Conservation (phyloP, 768 basidiomycete species). For the Mycena vulgaris region DNA sequence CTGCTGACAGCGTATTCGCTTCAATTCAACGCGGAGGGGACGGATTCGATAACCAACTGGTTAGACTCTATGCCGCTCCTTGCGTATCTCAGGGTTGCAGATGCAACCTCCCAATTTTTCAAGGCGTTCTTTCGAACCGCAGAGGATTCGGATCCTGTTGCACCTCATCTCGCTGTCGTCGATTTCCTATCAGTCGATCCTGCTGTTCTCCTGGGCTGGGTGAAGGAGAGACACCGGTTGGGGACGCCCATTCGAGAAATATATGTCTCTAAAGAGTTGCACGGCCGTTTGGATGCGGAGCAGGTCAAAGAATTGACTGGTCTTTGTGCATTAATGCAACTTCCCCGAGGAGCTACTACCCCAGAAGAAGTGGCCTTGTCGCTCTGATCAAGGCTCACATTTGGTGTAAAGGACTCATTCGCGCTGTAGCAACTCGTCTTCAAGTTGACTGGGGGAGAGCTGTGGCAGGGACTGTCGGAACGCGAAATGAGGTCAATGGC, state of each 20-base stretch:
- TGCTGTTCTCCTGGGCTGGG: slow-evolving; percentile 52
- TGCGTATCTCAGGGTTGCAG: slow-evolving; percentile 52
- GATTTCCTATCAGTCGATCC: slow-evolving; percentile 60
- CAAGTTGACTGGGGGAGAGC: too few species aligned
- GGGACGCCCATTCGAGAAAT: slow-evolving; percentile 65
- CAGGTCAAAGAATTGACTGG: slow-evolving; percentile 48
- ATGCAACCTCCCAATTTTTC: slow-evolving; percentile 58
- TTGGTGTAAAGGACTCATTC: too few species aligned
- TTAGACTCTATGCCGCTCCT: slow-evolving; percentile 39
- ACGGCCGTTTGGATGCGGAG: slow-evolving; percentile 38
- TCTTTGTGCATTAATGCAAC: slow-evolving; percentile 42
- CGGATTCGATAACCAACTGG: slow-evolving; percentile 53
- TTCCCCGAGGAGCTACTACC: slow-evolving; percentile 54
- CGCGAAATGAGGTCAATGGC: too few species aligned
- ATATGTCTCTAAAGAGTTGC: slow-evolving; percentile 56
- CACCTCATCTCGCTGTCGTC: slow-evolving; percentile 61
- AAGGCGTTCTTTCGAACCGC: slow-evolving; percentile 60
- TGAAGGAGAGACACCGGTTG: slow-evolving; percentile 52
- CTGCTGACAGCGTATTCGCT: slow-evolving; percentile 69
- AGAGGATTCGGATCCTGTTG: slow-evolving; percentile 45
- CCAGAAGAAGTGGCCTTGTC: slow-evolving; percentile 66
- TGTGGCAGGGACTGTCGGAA: too few species aligned
- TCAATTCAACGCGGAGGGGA: slow-evolving; percentile 48
- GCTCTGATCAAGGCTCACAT: too few species aligned
- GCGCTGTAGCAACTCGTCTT: too few species aligned